A percentile compares a stretch with the other conserved stretches of the same genome.
These are phyloP conservation scores for Coemansia sp. DNA, from an alignment of 192 early-diverging fungal genomes.

Conservation along the genomic window DNA sequence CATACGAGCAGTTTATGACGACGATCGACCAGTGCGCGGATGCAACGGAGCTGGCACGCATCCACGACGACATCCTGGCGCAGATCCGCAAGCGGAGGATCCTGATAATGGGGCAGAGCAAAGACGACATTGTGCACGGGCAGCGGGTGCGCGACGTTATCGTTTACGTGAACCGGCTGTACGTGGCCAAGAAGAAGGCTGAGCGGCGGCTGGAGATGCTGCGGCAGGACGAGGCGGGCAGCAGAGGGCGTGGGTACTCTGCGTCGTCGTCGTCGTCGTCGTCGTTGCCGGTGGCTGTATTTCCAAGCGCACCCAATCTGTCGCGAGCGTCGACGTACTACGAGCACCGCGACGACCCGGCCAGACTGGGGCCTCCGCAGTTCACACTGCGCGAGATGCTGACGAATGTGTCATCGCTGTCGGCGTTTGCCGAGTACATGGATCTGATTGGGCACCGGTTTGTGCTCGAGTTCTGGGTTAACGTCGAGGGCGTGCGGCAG, in stretches of 20 bases:
- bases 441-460: constrained; percentile 63
- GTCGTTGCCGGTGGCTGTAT: too few relatives aligned
- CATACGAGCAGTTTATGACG: constrained; percentile 74
- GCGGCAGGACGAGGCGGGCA: constrained; percentile 28
- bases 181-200: constrained; percentile 66
- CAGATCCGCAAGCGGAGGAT: constrained; percentile 69
- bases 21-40: constrained; percentile 68
- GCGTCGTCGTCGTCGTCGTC: constrained; percentile 2
- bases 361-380: constrained; percentile 43
- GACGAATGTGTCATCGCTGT: constrained; percentile 61
- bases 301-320: too few relatives aligned
- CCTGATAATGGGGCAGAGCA: constrained; percentile 57
- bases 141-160: constrained; percentile 68
- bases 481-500: constrained; percentile 62
- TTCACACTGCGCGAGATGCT: constrained; percentile 61
- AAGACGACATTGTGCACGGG: constrained; percentile 78
- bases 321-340: constrained; percentile 48
- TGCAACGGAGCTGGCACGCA: constrained; percentile 58
- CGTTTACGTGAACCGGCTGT: constrained; percentile 72
- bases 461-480: constrained; percentile 72
- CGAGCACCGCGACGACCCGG: constrained; percentile 46
- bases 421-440: constrained; percentile 80
- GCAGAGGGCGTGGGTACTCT: background rate
- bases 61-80: constrained; percentile 67
- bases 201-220: constrained; percentile 68